Evolutionary conservation across 176 grass and related monocot genomes (phyloP).

Genomic region (sorghum (Sorghum bicolor)): Sorghum_bicolor_NCBIv3 NC_012874.2:67564501-67565000

Average conservation of each 20-base stretch:
- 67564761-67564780: background rate
- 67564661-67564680: background rate
- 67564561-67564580: background rate
- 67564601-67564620: background rate
- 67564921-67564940: background rate
- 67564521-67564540: background rate
- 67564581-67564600: background rate
- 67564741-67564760: too few species aligned
- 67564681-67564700: slow-evolving; percentile 7
- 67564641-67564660: background rate
- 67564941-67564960: background rate
- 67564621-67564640: background rate
- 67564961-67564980: background rate
- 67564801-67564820: background rate
- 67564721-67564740: background rate
- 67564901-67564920: background rate
- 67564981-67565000: background rate
- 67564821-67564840: background rate
- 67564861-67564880: background rate
- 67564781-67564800: background rate
- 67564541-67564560: background rate
- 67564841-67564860: background rate
- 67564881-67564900: background rate
- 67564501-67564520: background rate
- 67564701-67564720: background rate